Conservation (phyloP, 306 rosid species). For the Dryas drummondii region DNA sequence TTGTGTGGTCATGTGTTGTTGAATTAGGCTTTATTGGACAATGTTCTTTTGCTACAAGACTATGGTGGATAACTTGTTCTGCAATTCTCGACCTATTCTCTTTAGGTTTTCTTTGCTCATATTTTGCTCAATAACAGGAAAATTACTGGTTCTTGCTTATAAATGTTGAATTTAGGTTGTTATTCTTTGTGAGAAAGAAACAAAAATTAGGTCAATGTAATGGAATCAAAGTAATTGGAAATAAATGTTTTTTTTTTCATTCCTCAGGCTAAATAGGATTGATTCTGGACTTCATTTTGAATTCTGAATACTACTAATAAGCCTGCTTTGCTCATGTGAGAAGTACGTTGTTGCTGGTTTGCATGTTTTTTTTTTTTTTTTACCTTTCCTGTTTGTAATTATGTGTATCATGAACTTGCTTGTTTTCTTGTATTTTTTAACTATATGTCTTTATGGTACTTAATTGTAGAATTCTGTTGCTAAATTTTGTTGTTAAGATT, state of each 20-base stretch:
- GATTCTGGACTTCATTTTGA: background rate
- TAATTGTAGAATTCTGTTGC: background rate
- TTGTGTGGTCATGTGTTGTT: background rate
- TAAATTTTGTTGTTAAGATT: background rate
- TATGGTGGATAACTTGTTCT: background rate
- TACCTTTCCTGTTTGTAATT: background rate
- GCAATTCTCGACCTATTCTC: background rate
- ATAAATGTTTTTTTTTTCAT: background rate
- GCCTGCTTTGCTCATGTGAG: too few relatives aligned
- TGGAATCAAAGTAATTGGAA: background rate
- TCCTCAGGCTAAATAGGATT: background rate
- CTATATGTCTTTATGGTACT: background rate
- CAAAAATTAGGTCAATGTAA: background rate
- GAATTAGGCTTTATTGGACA: background rate
- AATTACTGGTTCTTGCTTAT: background rate
- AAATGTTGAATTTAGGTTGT: background rate
- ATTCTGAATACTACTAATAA: slow-evolving; percentile 5
- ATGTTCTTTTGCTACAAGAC: background rate
- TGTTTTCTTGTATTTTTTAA: background rate
- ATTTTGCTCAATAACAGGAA: background rate
- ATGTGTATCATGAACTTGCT: background rate
- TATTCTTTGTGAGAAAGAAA: background rate
- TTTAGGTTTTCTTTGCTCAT: background rate
- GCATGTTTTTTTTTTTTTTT: background rate
- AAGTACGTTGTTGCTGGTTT: background rate